phyloP scores from a whole-genome alignment of 192 early-diverging fungal species.

The Podila minutissima region DNA sequence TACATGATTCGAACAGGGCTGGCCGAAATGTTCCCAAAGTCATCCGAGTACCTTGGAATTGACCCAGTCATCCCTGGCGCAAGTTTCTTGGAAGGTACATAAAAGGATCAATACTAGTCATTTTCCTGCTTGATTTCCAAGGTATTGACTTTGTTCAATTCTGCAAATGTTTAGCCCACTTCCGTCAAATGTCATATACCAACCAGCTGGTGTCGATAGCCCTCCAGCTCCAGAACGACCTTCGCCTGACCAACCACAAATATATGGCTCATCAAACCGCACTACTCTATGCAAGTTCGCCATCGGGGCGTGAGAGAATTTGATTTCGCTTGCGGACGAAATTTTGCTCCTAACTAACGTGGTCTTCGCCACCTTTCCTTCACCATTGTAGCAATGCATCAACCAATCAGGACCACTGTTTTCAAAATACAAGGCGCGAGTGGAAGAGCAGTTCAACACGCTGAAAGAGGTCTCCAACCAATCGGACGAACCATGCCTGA shows the following conservation, averaged over 20 bases:
- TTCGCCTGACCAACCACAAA: constrained; percentile 59
- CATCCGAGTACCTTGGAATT: constrained; percentile 45
- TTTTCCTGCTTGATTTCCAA: background rate
- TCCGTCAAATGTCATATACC: constrained; percentile 50
- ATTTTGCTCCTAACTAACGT: too few species aligned
- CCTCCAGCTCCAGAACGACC: constrained; percentile 59
- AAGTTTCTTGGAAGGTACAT: constrained; percentile 37
- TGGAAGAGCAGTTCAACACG: constrained; percentile 53
- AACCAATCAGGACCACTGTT: constrained; percentile 53
- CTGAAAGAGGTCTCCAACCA: constrained; percentile 49
- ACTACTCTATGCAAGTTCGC: constrained; percentile 57
- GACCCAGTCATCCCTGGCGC: constrained; percentile 24
- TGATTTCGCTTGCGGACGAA: too few species aligned
- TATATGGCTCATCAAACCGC: constrained; percentile 66
- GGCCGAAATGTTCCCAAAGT: constrained; percentile 53
- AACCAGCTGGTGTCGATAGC: constrained; percentile 62
- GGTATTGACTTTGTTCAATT: background rate
- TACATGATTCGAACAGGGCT: constrained; percentile 51
- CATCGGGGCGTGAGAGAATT: background rate
- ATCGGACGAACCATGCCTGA: constrained; percentile 47
- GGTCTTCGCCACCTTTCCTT: too few species aligned
- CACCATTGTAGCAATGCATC: constrained; percentile 51
- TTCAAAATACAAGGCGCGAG: constrained; percentile 57
- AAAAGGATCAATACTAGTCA: background rate
- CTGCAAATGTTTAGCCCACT: constrained; percentile 48